Percentiles rank a stretch among this genome's conserved stretches.
These are phyloP conservation scores for Excoecaria cochinchinensis DNA, from an alignment of 345 rosid species.

Conservation along the genomic window DNA sequence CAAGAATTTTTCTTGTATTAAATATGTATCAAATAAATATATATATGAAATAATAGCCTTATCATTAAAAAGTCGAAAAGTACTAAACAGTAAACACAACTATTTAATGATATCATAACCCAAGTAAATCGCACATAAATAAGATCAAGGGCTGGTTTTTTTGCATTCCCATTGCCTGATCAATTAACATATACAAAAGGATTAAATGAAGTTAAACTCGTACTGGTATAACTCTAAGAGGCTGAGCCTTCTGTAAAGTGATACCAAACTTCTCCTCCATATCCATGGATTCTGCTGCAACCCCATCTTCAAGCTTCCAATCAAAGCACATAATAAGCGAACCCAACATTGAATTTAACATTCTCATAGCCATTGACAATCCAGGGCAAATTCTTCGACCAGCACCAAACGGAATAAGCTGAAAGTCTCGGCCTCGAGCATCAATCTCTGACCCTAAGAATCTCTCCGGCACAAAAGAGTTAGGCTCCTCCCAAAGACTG, in stretches of 20 bases:
- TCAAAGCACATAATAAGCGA: not conserved
- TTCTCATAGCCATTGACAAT: not conserved
- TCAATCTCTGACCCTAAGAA: conserved; percentile 1
- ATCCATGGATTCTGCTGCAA: not conserved
- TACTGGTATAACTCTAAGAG: not conserved
- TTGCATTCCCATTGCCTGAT: too few relatives aligned
- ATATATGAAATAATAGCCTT: too few relatives aligned
- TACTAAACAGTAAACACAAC: too few relatives aligned
- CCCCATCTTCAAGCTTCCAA: conserved; percentile 6
- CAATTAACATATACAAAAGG: too few relatives aligned
- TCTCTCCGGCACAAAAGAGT: not conserved
- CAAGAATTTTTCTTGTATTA: too few relatives aligned
- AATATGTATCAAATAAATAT: too few relatives aligned
- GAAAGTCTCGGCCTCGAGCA: not conserved
- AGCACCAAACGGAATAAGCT: conserved; percentile 8
- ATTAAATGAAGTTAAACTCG: not conserved
- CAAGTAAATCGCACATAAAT: too few relatives aligned
- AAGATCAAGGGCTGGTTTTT: too few relatives aligned
- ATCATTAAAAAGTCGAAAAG: too few relatives aligned
- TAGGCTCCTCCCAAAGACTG: not conserved
- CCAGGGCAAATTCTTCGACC: conserved; percentile 8
- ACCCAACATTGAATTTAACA: conserved; percentile 6
- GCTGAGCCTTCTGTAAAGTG: not conserved
- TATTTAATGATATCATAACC: too few relatives aligned
- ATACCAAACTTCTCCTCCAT: conserved; percentile 1